These are phyloP conservation scores for Dactylonectria macrodidyma DNA, from an alignment of 2,329 filamentous ascomycete species.

Conservation along the genomic window DNA sequence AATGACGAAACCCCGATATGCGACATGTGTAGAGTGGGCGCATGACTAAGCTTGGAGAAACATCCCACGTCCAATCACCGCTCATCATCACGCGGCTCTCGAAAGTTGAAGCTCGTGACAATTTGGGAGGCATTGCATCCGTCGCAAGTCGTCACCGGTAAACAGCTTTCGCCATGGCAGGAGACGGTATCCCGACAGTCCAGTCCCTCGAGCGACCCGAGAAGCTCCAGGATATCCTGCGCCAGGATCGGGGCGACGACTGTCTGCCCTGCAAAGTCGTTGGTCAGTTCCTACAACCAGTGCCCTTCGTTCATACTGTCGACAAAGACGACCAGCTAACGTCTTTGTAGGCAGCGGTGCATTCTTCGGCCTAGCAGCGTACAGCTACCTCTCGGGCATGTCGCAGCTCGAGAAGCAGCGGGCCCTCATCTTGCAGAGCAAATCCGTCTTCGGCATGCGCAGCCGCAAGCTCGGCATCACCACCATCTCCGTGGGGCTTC, in stretches of 20 bases:
- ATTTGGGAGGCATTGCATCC: constrained; percentile 20
- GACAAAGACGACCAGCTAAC: constrained; percentile 28
- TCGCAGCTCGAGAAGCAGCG: constrained; percentile 78
- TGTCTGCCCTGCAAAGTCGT: constrained; percentile 80
- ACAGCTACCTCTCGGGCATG: constrained; percentile 84
- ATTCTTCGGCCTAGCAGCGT: constrained; percentile 82
- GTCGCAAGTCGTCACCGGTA: constrained; percentile 5
- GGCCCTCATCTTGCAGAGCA: constrained; percentile 76
- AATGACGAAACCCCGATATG: constrained; percentile 51
- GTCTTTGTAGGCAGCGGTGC: constrained; percentile 75
- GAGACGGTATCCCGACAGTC: constrained; percentile 63
- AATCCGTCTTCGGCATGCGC: constrained; percentile 80
- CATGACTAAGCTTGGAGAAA: constrained; percentile 46
- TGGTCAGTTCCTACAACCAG: constrained; percentile 65
- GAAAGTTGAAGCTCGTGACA: constrained; percentile 37
- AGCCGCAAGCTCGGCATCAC: constrained; percentile 78
- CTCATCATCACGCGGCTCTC: constrained; percentile 27
- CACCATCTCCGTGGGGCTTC: constrained; percentile 76
- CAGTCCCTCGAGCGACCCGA: constrained; percentile 72
- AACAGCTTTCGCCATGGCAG: constrained; percentile 48
- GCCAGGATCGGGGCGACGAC: constrained; percentile 72
- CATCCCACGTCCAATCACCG: constrained; percentile 40
- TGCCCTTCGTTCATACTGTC: neutral
- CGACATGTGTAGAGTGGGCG: neutral
- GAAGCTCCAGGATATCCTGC: constrained; percentile 71